Base-by-base conservation (phyloP, 768 basidiomycete genomes). In the Leccinum broughii region DNA sequence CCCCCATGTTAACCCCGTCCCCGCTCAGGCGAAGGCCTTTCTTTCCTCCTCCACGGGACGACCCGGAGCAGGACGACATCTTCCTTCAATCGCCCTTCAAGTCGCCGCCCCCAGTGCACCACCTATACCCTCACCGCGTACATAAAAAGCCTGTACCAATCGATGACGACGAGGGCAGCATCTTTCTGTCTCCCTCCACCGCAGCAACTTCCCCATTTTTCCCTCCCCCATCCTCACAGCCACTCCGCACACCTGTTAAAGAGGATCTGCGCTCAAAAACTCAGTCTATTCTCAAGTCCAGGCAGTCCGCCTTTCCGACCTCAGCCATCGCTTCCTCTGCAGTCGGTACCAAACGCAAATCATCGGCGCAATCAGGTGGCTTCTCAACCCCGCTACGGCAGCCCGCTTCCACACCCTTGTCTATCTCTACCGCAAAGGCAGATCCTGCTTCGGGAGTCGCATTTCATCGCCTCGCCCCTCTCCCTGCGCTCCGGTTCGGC, bases 291-390 rank as follows among this genome's bases (percentile, higher is more conserved):
- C 76, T 85, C 49, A 77, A 71, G 53, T 62, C 66, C 1, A 72
- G 64, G 51, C 72, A 63, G n/a, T 63, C 71, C 57, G 48, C 65
- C 17, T 68, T 52, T 11, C 20, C 60, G 2, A 52, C 53, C 5
- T 51, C 68, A 0, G 57, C 68, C 6, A 66, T 62, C 34, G 65
- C 75, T 51, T 73, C 72, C 13, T 65, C 78, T 39, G 78, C 80
- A 13, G 75, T 80, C 3, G 86, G 87, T 44, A 85, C 82, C 1
- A 90, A 90, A 71, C 85, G 88, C 67, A 90, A 89, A 70, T 85
- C 86, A 6, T 73, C 70, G 1, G 68, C 66, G 6, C 72, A 78
- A 77, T 50, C 75, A 75, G 54, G 80, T 72, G 64, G 80, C 77
- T 85, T 62, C 75, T 76, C 77, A 48, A 89, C 87, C 10, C 88